Conservation (phyloP, 305 asterid genomes). For the Petunia hybrid region DNA sequence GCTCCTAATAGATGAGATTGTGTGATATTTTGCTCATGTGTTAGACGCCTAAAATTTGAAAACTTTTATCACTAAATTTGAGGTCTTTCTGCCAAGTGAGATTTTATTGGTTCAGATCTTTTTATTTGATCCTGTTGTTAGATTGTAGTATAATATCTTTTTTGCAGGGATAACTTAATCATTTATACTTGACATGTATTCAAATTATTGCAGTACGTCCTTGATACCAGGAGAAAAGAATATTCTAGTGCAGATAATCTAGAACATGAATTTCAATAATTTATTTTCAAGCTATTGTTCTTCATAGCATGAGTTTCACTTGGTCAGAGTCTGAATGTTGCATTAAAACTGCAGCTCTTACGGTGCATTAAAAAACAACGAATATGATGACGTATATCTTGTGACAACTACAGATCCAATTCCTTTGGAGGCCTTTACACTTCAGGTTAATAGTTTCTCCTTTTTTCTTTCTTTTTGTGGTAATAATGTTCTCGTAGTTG, state of each 20-base stretch:
- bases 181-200: too few relatives aligned
- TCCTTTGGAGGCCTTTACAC: conserved; percentile 95
- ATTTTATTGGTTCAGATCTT: conserved; percentile 6
- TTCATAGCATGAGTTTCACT: conserved; percentile 11
- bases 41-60: conserved; percentile 15
- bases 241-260: neutral
- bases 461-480: conserved; percentile 4
- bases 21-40: neutral
- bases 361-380: conserved; percentile 86
- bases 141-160: too few relatives aligned
- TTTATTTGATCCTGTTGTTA: neutral
- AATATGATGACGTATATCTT: conserved; percentile 86
- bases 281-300: conserved; percentile 17
- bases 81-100: neutral
- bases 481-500: neutral
- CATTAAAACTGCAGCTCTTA: conserved; percentile 64
- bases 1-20: neutral
- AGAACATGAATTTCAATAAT: conserved; percentile 18
- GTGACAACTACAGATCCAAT: conserved; percentile 88
- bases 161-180: too few relatives aligned
- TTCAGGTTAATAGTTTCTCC: conserved; percentile 65
- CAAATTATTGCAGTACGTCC: too few relatives aligned
- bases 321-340: conserved; percentile 23
- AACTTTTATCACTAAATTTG: conserved; percentile 9
- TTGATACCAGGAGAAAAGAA: neutral